These are phyloP conservation scores for Shiraia bambusicola DNA, from an alignment of 2,329 filamentous ascomycete genomes.

Conservation along the genomic window DNA sequence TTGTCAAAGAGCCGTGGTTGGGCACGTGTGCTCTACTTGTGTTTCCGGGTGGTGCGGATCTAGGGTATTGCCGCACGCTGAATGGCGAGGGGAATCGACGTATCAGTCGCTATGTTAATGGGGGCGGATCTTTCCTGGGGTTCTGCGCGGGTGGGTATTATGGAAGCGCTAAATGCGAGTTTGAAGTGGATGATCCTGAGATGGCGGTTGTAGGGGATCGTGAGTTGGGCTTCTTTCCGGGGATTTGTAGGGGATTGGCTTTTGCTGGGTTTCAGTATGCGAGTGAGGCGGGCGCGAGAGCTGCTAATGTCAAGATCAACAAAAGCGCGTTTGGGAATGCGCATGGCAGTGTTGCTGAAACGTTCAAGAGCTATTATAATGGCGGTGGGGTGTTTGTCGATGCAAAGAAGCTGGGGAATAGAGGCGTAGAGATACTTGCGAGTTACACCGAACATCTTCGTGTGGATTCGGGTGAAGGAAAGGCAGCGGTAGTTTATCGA, in stretches of 20 bases:
- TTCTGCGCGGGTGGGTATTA: constrained; percentile 97
- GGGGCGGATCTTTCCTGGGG: constrained; percentile 82
- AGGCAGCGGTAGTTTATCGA: constrained; percentile 81
- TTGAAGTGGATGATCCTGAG: constrained; percentile 78
- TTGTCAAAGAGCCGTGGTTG: constrained; percentile 91
- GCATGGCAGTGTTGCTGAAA: constrained; percentile 56
- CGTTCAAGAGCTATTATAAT: constrained; percentile 83
- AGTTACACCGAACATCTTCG: constrained; percentile 73
- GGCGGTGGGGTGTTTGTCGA: constrained; percentile 93
- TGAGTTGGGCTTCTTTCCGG: constrained; percentile 87
- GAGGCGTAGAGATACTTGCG: constrained; percentile 78
- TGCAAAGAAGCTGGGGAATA: constrained; percentile 60
- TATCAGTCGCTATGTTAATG: constrained; percentile 82
- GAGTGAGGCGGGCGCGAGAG: constrained; percentile 80
- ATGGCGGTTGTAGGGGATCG: constrained; percentile 84
- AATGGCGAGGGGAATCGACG: constrained; percentile 85
- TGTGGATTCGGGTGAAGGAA: constrained; percentile 71
- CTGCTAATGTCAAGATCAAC: constrained; percentile 66
- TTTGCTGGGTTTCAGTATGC: constrained; percentile 89
- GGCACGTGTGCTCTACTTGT: constrained; percentile 85
- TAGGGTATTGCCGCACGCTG: constrained; percentile 83
- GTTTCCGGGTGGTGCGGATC: constrained; percentile 89
- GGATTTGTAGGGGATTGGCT: constrained; percentile 79
- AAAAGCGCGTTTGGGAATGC: constrained; percentile 57
- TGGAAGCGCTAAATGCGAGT: constrained; percentile 78